Conservation (phyloP, 1,284 basidiomycete genomes). For the Ceratobasidium theobromae region DNA sequence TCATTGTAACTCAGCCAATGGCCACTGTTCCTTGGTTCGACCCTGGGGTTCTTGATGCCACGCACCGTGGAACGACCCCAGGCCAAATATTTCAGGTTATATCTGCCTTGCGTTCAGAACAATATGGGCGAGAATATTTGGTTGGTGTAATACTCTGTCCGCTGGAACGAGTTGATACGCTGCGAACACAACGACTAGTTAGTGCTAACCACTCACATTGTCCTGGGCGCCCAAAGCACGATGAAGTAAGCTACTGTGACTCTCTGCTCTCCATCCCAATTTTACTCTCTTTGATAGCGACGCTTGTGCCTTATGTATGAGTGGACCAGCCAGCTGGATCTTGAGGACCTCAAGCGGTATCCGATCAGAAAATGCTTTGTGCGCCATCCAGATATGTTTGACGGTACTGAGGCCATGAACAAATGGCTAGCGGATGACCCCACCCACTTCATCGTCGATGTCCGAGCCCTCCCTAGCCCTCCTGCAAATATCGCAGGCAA, state of each 20-base stretch:
- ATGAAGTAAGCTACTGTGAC: slow-evolving; percentile 6
- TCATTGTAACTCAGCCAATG: neutral
- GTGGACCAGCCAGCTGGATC: neutral
- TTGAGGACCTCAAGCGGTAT: neutral
- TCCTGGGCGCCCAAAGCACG: slow-evolving; percentile 11
- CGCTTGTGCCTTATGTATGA: slow-evolving; percentile 16
- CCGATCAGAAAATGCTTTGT: slow-evolving; percentile 23
- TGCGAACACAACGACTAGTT: neutral
- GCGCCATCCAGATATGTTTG: slow-evolving; percentile 16
- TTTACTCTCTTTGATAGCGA: neutral
- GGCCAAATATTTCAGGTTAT: slow-evolving; percentile 1
- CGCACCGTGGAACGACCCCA: neutral
- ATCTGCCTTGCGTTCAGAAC: neutral
- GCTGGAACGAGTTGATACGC: slow-evolving; percentile 3
- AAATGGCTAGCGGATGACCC: neutral
- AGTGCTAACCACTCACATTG: neutral
- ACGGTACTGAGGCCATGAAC: slow-evolving; percentile 6
- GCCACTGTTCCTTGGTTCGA: neutral
- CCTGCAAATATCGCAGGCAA: neutral
- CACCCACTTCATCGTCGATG: slow-evolving; percentile 9
- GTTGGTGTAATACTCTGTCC: neutral
- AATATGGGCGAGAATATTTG: neutral
- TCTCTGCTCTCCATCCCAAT: neutral
- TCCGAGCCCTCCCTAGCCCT: neutral
- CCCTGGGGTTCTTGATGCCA: neutral